Evolutionary conservation across 352 stramenopile species (phyloP).

Genomic region (Globisporangium heterothallicum): DNA sequence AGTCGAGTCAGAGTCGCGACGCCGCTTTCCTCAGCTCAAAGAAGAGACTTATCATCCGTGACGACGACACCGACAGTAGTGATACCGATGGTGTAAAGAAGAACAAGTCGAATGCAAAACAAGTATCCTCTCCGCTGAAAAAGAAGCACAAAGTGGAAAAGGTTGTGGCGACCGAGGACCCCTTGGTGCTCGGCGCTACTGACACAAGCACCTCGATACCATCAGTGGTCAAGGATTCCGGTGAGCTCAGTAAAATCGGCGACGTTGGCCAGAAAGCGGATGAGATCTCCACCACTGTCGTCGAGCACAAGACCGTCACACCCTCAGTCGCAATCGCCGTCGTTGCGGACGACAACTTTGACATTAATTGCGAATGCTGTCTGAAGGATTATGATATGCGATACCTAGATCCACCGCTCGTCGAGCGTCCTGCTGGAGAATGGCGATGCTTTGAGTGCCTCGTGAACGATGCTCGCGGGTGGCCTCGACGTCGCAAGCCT

Average conservation of each 20-base stretch:
- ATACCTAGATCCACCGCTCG: conserved; percentile 75
- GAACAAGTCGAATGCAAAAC: conserved; percentile 7
- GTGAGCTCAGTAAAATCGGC: conserved; percentile 1
- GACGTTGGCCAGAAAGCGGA: conserved; percentile 13
- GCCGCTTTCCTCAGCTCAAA: conserved; percentile 27
- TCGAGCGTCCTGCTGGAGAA: conserved; percentile 64
- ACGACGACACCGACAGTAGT: conserved; percentile 51
- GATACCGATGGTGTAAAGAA: conserved; percentile 18
- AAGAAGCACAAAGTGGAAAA: conserved; percentile 14
- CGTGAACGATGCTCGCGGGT: conserved; percentile 80
- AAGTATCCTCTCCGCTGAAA: conserved; percentile 4
- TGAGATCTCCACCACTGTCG: conserved; percentile 5
- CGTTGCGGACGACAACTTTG: conserved; percentile 27
- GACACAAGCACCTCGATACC: background rate
- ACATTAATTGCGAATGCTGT: conserved; percentile 76
- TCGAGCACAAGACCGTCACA: background rate
- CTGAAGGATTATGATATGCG: conserved; percentile 81
- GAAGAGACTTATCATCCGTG: conserved; percentile 60
- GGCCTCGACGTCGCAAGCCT: conserved; percentile 55
- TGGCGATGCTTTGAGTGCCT: conserved; percentile 87
- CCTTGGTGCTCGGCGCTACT: background rate
- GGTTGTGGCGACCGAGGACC: background rate
- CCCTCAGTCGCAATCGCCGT: conserved; percentile 6
- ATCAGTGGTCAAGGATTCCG: background rate
- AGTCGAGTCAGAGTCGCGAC: conserved; percentile 3